Evolutionary conservation across 306 rosid genomes (phyloP).

Genomic region (Cyclanthera cordifolia): DNA sequence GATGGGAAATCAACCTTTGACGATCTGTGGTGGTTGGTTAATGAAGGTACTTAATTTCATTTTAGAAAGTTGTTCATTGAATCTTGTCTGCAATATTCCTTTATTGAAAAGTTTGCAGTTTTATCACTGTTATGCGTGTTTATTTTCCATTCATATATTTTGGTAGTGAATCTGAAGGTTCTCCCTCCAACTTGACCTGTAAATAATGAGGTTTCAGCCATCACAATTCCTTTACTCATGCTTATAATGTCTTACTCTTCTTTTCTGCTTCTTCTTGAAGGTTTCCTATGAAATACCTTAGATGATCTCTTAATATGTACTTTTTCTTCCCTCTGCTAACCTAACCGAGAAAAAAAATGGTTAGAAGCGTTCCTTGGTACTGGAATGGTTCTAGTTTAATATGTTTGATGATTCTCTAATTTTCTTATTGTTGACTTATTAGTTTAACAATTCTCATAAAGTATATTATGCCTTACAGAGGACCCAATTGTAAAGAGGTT

Average conservation of each 20-base stretch:
- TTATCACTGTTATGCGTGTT: background rate
- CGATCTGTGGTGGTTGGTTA: slow-evolving; percentile 92
- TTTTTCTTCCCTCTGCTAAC: background rate
- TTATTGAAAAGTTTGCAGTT: background rate
- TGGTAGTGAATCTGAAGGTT: background rate
- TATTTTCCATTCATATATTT: background rate
- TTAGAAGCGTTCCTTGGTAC: background rate
- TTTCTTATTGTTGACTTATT: background rate
- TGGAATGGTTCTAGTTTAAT: background rate
- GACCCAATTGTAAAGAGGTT: slow-evolving; percentile 75
- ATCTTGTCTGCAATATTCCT: slow-evolving; percentile 1
- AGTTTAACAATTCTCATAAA: background rate
- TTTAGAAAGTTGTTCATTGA: slow-evolving; percentile 10
- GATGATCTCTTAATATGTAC: background rate
- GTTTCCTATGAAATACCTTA: background rate
- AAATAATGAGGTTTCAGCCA: background rate
- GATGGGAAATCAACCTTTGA: slow-evolving; percentile 90
- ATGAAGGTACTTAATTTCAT: slow-evolving; percentile 52
- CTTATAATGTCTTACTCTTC: background rate
- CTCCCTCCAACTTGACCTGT: background rate
- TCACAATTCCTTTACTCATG: background rate
- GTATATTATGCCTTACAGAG: slow-evolving; percentile 25
- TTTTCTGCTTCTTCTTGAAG: background rate
- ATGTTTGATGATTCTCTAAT: background rate
- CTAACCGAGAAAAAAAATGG: background rate